Percentiles rank a stretch among this genome's conserved stretches.
These are phyloP conservation scores for Plasmodium blacklocki DNA, from an alignment of 169 alveolate species.

Conservation along the genomic window DNA sequence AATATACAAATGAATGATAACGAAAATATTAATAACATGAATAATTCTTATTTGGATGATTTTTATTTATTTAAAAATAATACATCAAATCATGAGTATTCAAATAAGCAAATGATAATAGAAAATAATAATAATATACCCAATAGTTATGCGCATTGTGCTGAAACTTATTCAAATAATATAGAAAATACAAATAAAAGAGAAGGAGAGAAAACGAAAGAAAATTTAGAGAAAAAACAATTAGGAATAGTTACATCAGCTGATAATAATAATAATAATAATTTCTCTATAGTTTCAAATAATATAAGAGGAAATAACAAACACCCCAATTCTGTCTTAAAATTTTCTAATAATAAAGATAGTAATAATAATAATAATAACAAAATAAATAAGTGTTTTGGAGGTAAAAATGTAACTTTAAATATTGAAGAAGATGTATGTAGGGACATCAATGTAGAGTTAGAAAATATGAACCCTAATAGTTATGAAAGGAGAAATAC, in stretches of 20 bases:
- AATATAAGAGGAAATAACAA: too few relatives aligned
- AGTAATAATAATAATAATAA: neutral
- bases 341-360: neutral
- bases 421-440: too few relatives aligned
- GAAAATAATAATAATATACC: neutral
- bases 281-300: neutral
- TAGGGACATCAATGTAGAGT: too few relatives aligned
- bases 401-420: neutral
- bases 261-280: neutral
- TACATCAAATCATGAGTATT: neutral
- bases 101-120: neutral
- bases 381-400: neutral
- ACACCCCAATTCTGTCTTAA: too few relatives aligned
- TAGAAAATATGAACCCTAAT: neutral
- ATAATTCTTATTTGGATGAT: slow-evolving; percentile 1
- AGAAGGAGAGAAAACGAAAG: too few relatives aligned
- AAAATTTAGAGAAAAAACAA: too few relatives aligned
- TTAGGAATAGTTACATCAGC: neutral
- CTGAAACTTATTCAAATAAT: neutral
- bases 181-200: neutral
- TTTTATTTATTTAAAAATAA: slow-evolving; percentile 4
- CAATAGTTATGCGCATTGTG: neutral
- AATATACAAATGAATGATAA: neutral
- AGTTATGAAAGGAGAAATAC: neutral
- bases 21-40: neutral